phyloP scores from a whole-genome alignment of 1,284 basidiomycete species.

The Naganishia sp. region DNA sequence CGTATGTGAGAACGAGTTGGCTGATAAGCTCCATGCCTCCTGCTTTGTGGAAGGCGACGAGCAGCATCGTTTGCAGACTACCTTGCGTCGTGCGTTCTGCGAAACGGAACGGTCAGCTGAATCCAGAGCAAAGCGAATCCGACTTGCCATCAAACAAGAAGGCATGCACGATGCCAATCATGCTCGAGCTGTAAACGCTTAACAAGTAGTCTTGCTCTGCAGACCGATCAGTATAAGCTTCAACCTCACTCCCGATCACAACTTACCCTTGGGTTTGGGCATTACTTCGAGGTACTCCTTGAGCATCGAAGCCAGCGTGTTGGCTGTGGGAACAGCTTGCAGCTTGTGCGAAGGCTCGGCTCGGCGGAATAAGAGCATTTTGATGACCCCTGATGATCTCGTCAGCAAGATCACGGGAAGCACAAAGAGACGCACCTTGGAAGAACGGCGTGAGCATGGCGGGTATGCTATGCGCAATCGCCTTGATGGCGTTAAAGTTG shows the following conservation, averaged over 20 bases:
- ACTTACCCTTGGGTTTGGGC: conserved; percentile 10
- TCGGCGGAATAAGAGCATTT: conserved; percentile 77
- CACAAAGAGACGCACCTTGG: conserved; percentile 64
- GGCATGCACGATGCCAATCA: conserved; percentile 21
- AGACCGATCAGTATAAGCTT: conserved; percentile 23
- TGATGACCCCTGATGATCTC: conserved; percentile 68
- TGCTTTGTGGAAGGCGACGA: conserved; percentile 70
- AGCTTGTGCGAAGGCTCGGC: conserved; percentile 74
- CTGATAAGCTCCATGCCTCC: conserved; percentile 73
- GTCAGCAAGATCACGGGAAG: conserved; percentile 1
- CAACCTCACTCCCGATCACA: neutral
- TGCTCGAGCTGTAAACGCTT: conserved; percentile 47
- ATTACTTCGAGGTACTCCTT: conserved; percentile 64
- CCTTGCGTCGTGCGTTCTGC: conserved; percentile 71
- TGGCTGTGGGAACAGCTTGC: conserved; percentile 71
- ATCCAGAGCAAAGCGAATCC: conserved; percentile 1
- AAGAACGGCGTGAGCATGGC: conserved; percentile 79
- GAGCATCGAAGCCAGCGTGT: conserved; percentile 71
- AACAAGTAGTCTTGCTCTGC: conserved; percentile 39
- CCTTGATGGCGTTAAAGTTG: conserved; percentile 34
- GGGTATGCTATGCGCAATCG: conserved; percentile 54
- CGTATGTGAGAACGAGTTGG: conserved; percentile 59
- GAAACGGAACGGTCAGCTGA: neutral
- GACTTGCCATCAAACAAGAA: conserved; percentile 23
- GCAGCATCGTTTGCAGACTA: conserved; percentile 77